A percentile compares a stretch with the other conserved stretches of the same genome.
Evolutionary conservation across 495 filamentous ascomycete species (phyloP).

Genomic region (Aspergillus hancockii): DNA sequence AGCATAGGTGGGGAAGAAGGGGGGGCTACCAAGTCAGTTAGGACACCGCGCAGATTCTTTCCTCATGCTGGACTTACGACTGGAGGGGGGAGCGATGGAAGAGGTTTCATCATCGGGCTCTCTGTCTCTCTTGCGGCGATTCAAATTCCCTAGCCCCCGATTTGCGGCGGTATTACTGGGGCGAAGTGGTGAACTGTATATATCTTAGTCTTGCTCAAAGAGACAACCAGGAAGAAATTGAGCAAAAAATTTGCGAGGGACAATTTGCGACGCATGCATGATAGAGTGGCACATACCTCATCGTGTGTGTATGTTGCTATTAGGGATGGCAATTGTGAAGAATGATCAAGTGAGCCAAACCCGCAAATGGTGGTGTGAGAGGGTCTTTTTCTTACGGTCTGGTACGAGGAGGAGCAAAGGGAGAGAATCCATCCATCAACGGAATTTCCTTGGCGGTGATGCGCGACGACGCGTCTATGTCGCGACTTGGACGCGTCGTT

Average conservation of each 20-base stretch:
- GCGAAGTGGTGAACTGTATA: slow-evolving; percentile 74
- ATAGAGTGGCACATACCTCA: slow-evolving; percentile 35
- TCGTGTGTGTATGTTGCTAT: slow-evolving; percentile 25
- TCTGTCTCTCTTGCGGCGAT: slow-evolving; percentile 78
- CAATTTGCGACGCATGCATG: not conserved
- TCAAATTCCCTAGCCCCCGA: slow-evolving; percentile 62
- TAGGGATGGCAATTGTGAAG: slow-evolving; percentile 2
- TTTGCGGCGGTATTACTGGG: slow-evolving; percentile 85
- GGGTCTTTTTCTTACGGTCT: slow-evolving; percentile 15
- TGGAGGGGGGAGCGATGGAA: slow-evolving; percentile 70
- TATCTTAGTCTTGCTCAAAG: not conserved
- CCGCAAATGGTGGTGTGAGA: slow-evolving; percentile 13
- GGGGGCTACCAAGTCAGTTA: slow-evolving; percentile 35
- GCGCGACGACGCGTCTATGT: slow-evolving; percentile 27
- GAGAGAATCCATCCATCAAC: slow-evolving; percentile 14
- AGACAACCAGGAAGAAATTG: slow-evolving; percentile 12
- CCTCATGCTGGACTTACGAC: slow-evolving; percentile 54
- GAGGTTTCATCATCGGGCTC: slow-evolving; percentile 75
- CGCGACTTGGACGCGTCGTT: slow-evolving; percentile 29
- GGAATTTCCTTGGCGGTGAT: slow-evolving; percentile 19
- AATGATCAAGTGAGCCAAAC: slow-evolving; percentile 9
- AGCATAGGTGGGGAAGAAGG: slow-evolving; percentile 52
- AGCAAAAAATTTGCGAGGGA: not conserved
- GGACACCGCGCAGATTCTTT: slow-evolving; percentile 10
- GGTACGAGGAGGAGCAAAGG: slow-evolving; percentile 25